Percentiles rank a stretch among this genome's conserved stretches.
Evolutionary conservation across 495 filamentous ascomycete genomes (phyloP).

Genomic region (Pseudomonodictys pantanalensis): DNA sequence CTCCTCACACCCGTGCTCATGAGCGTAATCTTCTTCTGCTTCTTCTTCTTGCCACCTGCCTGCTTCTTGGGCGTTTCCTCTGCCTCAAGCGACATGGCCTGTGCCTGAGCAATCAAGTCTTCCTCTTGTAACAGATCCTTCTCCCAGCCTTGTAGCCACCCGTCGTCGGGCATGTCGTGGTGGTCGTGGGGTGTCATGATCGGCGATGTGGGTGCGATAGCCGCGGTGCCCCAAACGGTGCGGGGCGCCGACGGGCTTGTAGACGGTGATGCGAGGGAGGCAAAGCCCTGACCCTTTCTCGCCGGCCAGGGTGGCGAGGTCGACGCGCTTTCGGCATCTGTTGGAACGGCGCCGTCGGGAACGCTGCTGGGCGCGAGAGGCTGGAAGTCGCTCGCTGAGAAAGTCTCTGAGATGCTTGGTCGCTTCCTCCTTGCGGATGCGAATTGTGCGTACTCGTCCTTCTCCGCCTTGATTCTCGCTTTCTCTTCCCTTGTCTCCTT

Average conservation of each 20-base stretch:
- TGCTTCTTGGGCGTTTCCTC: conserved; percentile 27
- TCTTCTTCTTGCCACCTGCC: conserved; percentile 67
- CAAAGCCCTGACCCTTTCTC: conserved; percentile 50
- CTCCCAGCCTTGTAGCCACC: conserved; percentile 80
- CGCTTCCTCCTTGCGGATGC: conserved; percentile 39
- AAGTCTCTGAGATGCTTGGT: conserved; percentile 36
- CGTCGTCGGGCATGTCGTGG: conserved; percentile 56
- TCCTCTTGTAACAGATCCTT: conserved; percentile 59
- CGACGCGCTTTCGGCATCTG: conserved; percentile 47
- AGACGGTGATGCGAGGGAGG: conserved; percentile 66
- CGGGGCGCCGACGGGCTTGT: conserved; percentile 69
- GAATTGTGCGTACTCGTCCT: conserved; percentile 60
- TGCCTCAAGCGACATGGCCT: conserved; percentile 41
- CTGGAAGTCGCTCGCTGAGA: conserved; percentile 53
- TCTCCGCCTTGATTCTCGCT: conserved; percentile 82
- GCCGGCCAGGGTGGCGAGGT: conserved; percentile 59
- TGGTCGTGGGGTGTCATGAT: conserved; percentile 38
- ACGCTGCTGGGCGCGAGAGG: conserved; percentile 54
- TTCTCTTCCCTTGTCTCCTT: conserved; percentile 90
- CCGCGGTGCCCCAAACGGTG: conserved; percentile 85
- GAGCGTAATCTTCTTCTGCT: conserved; percentile 88
- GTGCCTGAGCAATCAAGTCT: conserved; percentile 44
- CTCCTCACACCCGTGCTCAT: conserved; percentile 82
- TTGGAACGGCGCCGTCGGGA: conserved; percentile 41
- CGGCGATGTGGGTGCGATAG: conserved; percentile 45